Conservation (phyloP, 805 yeast species). For the Candida argentea region DNA sequence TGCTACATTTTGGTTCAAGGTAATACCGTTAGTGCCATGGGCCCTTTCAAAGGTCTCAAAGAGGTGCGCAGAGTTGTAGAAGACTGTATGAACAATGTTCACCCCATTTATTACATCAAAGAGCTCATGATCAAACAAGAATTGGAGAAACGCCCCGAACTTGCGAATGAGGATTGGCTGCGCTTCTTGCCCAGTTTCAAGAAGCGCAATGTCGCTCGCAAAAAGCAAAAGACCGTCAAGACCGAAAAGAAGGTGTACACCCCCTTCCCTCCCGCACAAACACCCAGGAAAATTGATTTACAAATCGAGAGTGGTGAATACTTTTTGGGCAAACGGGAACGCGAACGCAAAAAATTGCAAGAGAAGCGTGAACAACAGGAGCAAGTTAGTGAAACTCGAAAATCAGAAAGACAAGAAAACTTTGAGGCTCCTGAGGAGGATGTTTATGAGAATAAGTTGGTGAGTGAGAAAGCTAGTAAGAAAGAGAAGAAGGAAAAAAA, state of each 20-base stretch:
- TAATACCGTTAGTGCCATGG: constrained; percentile 94
- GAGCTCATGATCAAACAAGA: constrained; percentile 97
- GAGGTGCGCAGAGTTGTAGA: constrained; percentile 90
- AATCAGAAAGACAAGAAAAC: constrained; percentile 64
- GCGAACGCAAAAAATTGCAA: constrained; percentile 56
- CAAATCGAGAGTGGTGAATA: constrained; percentile 98
- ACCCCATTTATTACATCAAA: constrained; percentile 96
- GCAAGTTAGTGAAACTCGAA: constrained; percentile 53
- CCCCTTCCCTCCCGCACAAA: constrained; percentile 97
- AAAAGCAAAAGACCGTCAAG: constrained; percentile 64
- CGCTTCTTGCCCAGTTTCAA: constrained; percentile 93
- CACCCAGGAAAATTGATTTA: constrained; percentile 93
- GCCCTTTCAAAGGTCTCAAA: constrained; percentile 87
- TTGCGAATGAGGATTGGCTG: constrained; percentile 94
- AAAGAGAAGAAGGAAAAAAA: constrained; percentile 15
- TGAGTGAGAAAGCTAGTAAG: constrained; percentile 16
- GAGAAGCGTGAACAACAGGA: constrained; percentile 75
- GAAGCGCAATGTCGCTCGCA: constrained; percentile 91
- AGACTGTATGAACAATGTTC: constrained; percentile 94
- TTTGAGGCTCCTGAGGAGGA: constrained; percentile 82
- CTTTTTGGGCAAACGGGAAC: constrained; percentile 82
- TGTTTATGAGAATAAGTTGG: constrained; percentile 34
- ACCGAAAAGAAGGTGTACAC: constrained; percentile 77
- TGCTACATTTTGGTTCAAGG: constrained; percentile 97
- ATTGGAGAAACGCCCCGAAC: constrained; percentile 87